Conservation (phyloP, 495 filamentous ascomycete species). For the Penicillium psychrofluorescens region DNA sequence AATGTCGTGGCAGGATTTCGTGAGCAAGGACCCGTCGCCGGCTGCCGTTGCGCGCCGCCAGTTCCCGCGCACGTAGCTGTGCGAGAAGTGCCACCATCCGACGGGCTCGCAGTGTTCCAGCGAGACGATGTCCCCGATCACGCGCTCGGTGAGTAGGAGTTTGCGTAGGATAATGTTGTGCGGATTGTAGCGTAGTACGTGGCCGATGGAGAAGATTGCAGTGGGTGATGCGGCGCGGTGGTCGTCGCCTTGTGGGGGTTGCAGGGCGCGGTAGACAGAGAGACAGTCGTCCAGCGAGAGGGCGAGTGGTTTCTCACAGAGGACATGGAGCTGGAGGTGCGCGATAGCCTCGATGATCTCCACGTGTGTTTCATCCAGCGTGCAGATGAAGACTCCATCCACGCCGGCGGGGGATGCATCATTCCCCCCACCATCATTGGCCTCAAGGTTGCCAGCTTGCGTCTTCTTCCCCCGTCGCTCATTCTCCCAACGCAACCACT, state of each 20-base stretch:
- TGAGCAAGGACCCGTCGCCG: conserved; percentile 58
- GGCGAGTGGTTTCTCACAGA: conserved; percentile 92
- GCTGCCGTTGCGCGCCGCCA: conserved; percentile 69
- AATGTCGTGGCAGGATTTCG: conserved; percentile 93
- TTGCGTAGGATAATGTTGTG: conserved; percentile 81
- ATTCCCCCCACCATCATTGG: neutral
- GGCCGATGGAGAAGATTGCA: conserved; percentile 69
- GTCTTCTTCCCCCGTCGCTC: conserved; percentile 35
- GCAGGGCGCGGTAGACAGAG: conserved; percentile 55
- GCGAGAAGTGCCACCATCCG: conserved; percentile 93
- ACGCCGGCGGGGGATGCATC: conserved; percentile 26
- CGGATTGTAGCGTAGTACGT: conserved; percentile 75
- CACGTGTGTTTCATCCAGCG: conserved; percentile 78
- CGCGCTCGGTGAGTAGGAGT: conserved; percentile 59
- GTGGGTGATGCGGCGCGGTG: conserved; percentile 1
- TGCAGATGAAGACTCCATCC: conserved; percentile 82
- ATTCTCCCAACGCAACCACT: conserved; percentile 60
- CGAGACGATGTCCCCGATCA: conserved; percentile 78
- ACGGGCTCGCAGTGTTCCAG: conserved; percentile 91
- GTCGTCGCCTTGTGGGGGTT: conserved; percentile 6
- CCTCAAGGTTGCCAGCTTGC: neutral
- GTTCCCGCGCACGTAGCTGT: conserved; percentile 90
- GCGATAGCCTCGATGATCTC: conserved; percentile 68
- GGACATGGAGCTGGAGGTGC: conserved; percentile 66
- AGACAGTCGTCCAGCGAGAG: conserved; percentile 71